Conservation (phyloP, 805 yeast genomes). For the Lipomyces sp. region DNA sequence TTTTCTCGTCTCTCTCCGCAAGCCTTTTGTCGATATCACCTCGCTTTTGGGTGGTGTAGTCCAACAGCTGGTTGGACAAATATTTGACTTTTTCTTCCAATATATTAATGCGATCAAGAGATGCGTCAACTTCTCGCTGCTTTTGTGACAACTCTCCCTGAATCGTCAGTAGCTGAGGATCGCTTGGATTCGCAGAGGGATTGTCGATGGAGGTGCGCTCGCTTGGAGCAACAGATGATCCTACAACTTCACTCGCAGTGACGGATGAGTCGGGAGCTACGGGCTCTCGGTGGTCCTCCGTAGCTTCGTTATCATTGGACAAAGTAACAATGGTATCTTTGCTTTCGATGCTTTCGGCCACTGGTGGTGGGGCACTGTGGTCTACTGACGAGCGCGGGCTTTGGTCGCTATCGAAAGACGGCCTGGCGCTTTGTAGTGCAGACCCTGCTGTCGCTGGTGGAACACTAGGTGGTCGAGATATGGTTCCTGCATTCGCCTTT, state of each 20-base stretch:
- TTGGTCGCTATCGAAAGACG: too few species aligned
- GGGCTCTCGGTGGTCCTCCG: too few species aligned
- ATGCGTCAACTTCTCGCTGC: slow-evolving; percentile 20
- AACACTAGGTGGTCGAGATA: neutral
- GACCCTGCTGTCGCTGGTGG: too few species aligned
- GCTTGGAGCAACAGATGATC: too few species aligned
- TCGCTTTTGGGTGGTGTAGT: slow-evolving; percentile 20
- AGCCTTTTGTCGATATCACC: slow-evolving; percentile 23
- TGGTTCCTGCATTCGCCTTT: slow-evolving; percentile 3
- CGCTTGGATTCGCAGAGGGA: neutral
- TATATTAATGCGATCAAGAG: slow-evolving; percentile 28
- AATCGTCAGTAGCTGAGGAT: neutral
- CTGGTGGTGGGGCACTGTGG: too few species aligned
- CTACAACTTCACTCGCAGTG: too few species aligned
- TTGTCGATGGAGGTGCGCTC: neutral
- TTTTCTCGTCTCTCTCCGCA: slow-evolving; percentile 55
- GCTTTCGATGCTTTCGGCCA: too few species aligned
- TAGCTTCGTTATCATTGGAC: too few species aligned
- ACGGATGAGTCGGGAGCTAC: too few species aligned
- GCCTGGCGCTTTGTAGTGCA: too few species aligned
- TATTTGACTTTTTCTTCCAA: slow-evolving; percentile 37
- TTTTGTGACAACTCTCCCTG: slow-evolving; percentile 17
- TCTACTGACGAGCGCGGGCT: too few species aligned
- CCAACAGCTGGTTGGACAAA: slow-evolving; percentile 32
- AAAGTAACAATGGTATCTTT: too few species aligned